These are phyloP conservation scores for Hyparrhenia diplandra DNA, from an alignment of 176 grass and related monocot species.

Conservation along the genomic window DNA sequence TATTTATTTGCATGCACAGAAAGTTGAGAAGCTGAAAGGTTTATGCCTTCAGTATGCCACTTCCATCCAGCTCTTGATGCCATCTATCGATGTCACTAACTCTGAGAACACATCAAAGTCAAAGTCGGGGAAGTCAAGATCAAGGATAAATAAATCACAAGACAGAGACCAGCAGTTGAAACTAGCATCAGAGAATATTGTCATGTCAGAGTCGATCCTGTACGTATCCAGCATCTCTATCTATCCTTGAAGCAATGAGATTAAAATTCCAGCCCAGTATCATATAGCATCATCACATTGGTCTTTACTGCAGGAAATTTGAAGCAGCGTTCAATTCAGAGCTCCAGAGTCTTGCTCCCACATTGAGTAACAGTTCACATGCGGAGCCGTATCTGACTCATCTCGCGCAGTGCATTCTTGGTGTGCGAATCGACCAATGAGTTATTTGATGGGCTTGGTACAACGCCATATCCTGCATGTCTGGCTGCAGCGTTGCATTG, in stretches of 20 bases:
- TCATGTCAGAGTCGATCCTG: constrained; percentile 77
- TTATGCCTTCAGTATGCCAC: constrained; percentile 82
- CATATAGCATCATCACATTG: not conserved
- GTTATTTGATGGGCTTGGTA: not conserved
- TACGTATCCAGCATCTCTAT: constrained; percentile 17
- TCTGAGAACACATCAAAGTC: constrained; percentile 37
- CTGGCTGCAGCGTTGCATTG: not conserved
- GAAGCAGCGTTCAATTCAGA: constrained; percentile 86
- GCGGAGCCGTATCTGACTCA: constrained; percentile 88
- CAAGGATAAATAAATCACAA: constrained; percentile 42
- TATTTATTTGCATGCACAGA: constrained; percentile 44
- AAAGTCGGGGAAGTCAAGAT: constrained; percentile 26
- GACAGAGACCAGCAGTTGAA: constrained; percentile 57
- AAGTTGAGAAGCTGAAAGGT: constrained; percentile 89
- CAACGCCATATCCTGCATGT: not conserved
- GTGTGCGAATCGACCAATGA: constrained; percentile 62
- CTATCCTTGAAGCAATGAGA: not conserved
- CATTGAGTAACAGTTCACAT: constrained; percentile 71
- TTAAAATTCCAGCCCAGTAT: not conserved
- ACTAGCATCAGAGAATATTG: constrained; percentile 51
- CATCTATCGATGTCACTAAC: constrained; percentile 55
- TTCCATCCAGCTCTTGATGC: constrained; percentile 79
- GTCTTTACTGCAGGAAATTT: constrained; percentile 66
- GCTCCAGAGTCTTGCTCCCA: constrained; percentile 71
- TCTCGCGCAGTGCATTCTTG: constrained; percentile 91